These are phyloP conservation scores for Tubosaeta sp. DNA, from an alignment of 768 basidiomycete genomes.

Conservation along the genomic window DNA sequence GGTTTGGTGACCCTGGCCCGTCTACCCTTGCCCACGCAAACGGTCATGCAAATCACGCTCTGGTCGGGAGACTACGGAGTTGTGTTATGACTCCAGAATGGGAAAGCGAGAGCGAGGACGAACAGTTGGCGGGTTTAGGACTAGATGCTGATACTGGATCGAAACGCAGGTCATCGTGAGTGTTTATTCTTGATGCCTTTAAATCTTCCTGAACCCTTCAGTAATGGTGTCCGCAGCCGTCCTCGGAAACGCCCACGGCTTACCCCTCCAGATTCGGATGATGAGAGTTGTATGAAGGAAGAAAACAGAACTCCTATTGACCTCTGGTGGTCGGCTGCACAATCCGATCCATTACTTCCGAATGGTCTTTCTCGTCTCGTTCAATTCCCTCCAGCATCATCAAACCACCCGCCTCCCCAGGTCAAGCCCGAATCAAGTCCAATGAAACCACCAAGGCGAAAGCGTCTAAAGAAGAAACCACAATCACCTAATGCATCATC, in stretches of 20 bases:
- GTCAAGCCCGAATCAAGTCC: slow-evolving; percentile 12
- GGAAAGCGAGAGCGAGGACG: slow-evolving; percentile 38
- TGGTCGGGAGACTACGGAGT: slow-evolving; percentile 18
- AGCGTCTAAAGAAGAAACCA: slow-evolving; percentile 21
- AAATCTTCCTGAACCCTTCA: slow-evolving; percentile 6
- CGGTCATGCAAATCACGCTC: slow-evolving; percentile 21
- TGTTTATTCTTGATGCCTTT: slow-evolving; percentile 4
- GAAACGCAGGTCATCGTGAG: slow-evolving; percentile 51
- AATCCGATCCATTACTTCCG: slow-evolving; percentile 54
- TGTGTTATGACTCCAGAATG: slow-evolving; percentile 21
- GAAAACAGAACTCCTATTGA: slow-evolving; percentile 44
- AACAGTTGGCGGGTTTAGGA: slow-evolving; percentile 17
- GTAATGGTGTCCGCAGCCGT: slow-evolving; percentile 32
- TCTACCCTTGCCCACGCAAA: slow-evolving; percentile 31
- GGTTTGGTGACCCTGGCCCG: slow-evolving; percentile 31
- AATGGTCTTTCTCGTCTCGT: slow-evolving; percentile 61
- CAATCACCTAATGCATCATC: slow-evolving; percentile 22
- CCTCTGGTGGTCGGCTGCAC: slow-evolving; percentile 74
- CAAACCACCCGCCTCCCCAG: slow-evolving; percentile 2
- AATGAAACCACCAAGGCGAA: slow-evolving; percentile 15
- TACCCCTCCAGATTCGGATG: slow-evolving; percentile 36
- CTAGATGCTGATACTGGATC: slow-evolving; percentile 42
- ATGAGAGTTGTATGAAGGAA: slow-evolving; percentile 25
- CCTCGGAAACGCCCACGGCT: slow-evolving; percentile 63
- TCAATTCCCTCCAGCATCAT: slow-evolving; percentile 22